phyloP scores from a whole-genome alignment of 768 basidiomycete species.

The Pholiota conissans region DNA sequence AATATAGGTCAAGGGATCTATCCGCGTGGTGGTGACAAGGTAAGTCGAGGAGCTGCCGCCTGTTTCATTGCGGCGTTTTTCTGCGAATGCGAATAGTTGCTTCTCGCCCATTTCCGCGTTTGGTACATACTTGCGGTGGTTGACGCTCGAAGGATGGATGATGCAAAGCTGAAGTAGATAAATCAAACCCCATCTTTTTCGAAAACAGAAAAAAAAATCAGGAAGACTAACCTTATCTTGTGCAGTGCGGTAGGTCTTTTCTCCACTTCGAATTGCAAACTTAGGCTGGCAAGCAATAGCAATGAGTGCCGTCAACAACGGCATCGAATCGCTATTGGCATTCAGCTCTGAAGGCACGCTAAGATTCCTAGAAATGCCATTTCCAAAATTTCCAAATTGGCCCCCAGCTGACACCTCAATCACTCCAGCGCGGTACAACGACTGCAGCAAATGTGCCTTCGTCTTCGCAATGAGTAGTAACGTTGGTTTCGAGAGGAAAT shows the following conservation, averaged over 20 bases:
- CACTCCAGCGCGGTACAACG: conserved; percentile 78
- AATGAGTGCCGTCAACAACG: conserved; percentile 81
- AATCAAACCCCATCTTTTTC: conserved; percentile 4
- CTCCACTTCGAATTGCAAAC: conserved; percentile 77
- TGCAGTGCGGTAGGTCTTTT: conserved; percentile 68
- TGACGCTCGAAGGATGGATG: conserved; percentile 88
- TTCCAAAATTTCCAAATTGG: conserved; percentile 24
- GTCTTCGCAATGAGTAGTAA: conserved; percentile 79
- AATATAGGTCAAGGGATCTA: conserved; percentile 88
- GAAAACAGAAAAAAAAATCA: not conserved
- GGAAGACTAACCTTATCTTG: conserved; percentile 73
- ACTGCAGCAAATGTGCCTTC: conserved; percentile 73
- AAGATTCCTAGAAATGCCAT: conserved; percentile 28
- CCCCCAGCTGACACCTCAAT: conserved; percentile 81
- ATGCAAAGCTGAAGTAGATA: conserved; percentile 53
- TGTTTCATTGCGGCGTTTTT: conserved; percentile 76
- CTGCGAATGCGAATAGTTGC: conserved; percentile 78
- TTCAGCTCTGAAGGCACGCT: conserved; percentile 69
- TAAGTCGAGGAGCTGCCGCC: conserved; percentile 53
- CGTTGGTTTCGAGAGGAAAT: conserved; percentile 88
- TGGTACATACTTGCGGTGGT: conserved; percentile 52
- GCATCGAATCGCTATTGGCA: conserved; percentile 67
- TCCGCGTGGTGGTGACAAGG: conserved; percentile 76
- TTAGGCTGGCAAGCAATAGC: conserved; percentile 87
- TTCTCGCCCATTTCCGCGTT: conserved; percentile 36